Evolutionary conservation across 2,329 filamentous ascomycete genomes (phyloP), one percentile per base, ranked within the genome.

Genomic region (Emmonsiellopsis sp.): DNA sequence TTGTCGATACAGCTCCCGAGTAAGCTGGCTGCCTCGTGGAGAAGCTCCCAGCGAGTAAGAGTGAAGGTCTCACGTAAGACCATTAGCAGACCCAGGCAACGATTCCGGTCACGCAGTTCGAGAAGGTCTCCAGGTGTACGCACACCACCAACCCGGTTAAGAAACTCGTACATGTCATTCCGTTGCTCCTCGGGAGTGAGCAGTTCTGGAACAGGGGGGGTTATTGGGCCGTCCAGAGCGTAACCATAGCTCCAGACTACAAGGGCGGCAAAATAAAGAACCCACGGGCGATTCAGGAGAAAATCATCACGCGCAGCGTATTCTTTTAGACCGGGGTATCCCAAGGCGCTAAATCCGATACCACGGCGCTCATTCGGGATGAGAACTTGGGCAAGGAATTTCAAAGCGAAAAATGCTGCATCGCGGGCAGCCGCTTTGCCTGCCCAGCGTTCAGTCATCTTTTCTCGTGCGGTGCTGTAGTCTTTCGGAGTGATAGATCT

Each of bases 191-290:
- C 79, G 48, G 77, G 77, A 1, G 76, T 84, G 39, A 67, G 69
- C 53, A 87, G 81, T 73, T 71, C 60, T 52, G 71, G 61, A 2
- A 67, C 66, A 10, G 70, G 61, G 2, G 71, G 63, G 3, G 69
- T 71, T 54, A 87, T 81, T 0, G 89, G 81, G 0, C 93, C 93
- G 61, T 97, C 93, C 17, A 95, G 75, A 0, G 92, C 90, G 65
- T 84, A 96, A 2, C 91, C 92, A 63, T 97, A 98, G 56, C 84
- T 89, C 93, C 93, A 98, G 1, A 97, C 87, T 21, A 96, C 88
- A 11, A 98, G 77, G 0, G 85, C 84, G 0, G 93, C 88, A 65
- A 95, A 94, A 70, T 96, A 98, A 50, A 97, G 76, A 9, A 96
- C 90, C 92, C 93, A 98, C 0, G 92, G 88, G 13, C 93, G 80